Percentiles rank a stretch among this genome's conserved stretches.
phyloP scores from a whole-genome alignment of 176 grass and related monocot species.

The Rhynchospora pubera region DNA sequence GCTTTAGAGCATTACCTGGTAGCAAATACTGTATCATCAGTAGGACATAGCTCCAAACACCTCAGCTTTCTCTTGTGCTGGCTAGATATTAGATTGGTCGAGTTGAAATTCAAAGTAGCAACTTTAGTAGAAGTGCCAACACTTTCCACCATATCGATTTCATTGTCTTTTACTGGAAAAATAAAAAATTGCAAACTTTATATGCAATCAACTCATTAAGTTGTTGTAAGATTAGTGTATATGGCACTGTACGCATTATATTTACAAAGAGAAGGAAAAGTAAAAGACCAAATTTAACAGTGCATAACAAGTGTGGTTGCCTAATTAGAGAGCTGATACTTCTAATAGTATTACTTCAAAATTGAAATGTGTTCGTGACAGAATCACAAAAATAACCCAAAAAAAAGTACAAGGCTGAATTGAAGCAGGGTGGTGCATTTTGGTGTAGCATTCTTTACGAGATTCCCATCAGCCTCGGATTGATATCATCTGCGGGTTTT shows the following conservation, averaged over 20 bases:
- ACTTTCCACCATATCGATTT: background rate
- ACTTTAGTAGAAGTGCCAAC: slow-evolving; percentile 6
- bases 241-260: background rate
- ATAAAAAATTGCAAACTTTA: background rate
- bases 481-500: too few species aligned
- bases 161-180: slow-evolving; percentile 13
- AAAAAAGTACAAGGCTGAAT: background rate
- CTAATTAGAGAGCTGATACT: background rate
- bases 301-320: background rate
- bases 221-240: background rate
- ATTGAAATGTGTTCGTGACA: background rate
- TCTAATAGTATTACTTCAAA: background rate
- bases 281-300: background rate
- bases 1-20: slow-evolving; percentile 40
- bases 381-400: background rate
- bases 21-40: slow-evolving; percentile 64
- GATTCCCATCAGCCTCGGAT: too few species aligned
- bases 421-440: too few species aligned
- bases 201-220: background rate
- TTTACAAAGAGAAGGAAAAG: background rate
- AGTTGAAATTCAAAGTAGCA: slow-evolving; percentile 40
- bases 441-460: too few species aligned
- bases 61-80: slow-evolving; percentile 82
- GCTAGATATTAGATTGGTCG: slow-evolving; percentile 38
- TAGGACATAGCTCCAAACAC: slow-evolving; percentile 73